These are phyloP conservation scores for Rosellinia necatrix DNA, from an alignment of 2,329 filamentous ascomycete genomes.

Conservation along the genomic window DNA sequence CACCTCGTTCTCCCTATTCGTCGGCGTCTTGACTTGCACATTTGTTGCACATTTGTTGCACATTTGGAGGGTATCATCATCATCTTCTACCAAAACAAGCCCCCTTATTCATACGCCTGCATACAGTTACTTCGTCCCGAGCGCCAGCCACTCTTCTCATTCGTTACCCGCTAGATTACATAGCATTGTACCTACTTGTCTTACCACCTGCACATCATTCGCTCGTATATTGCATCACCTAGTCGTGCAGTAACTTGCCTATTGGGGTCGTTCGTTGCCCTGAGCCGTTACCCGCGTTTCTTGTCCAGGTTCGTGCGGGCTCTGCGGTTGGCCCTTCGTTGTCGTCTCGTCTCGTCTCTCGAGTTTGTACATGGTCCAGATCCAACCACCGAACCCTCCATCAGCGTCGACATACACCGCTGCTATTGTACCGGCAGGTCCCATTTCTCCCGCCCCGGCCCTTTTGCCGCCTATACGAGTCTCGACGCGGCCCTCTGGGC, in stretches of 20 bases:
- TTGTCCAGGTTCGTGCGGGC: slow-evolving; percentile 30
- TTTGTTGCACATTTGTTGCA: slow-evolving; percentile 11
- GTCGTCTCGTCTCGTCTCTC: slow-evolving; percentile 28
- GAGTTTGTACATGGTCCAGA: slow-evolving; percentile 37
- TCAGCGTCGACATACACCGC: slow-evolving; percentile 31
- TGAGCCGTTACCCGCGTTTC: slow-evolving; percentile 31
- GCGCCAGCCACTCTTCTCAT: slow-evolving; percentile 32
- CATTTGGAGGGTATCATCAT: slow-evolving; percentile 14
- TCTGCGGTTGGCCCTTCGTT: slow-evolving; percentile 33
- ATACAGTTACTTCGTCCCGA: slow-evolving; percentile 30
- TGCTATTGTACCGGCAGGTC: slow-evolving; percentile 40
- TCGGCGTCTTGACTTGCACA: too few species aligned
- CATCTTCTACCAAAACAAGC: slow-evolving; percentile 3
- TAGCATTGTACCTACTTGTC: slow-evolving; percentile 29
- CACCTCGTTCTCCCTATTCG: too few species aligned
- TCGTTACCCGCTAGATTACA: slow-evolving; percentile 29
- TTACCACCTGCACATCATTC: slow-evolving; percentile 29
- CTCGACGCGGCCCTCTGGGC: slow-evolving; percentile 34
- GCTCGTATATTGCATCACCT: slow-evolving; percentile 36
- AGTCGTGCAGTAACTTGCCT: slow-evolving; percentile 38
- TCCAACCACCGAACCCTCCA: slow-evolving; percentile 35
- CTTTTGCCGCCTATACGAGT: slow-evolving; percentile 41
- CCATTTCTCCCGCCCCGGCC: slow-evolving; percentile 41
- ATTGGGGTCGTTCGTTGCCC: slow-evolving; percentile 25
- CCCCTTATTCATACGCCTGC: slow-evolving; percentile 22